Base-by-base conservation (phyloP, 2,329 filamentous ascomycete genomes). In the Xylariaceae sp. region DNA sequence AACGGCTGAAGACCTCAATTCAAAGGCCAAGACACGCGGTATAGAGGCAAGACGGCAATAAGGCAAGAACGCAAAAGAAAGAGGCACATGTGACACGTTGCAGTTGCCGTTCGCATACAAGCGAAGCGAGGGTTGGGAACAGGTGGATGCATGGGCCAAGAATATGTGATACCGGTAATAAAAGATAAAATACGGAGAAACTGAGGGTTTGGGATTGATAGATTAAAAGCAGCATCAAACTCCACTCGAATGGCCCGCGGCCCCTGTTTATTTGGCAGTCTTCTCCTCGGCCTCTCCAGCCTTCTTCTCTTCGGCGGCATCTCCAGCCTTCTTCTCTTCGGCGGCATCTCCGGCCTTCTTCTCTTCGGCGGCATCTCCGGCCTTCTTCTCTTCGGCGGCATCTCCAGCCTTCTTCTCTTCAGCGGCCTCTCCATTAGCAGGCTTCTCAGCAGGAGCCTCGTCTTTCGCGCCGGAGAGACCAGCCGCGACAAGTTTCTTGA, bases 401-500 rank as follows among this genome's bases (percentile, higher is more conserved):
- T 67, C 86, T 77, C 87, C 86, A 9, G 53, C 60, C 48, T 30
- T 30, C 23, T 30, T 30, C 23, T 30, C 23, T 82, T 70, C 69
- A 6, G 66, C 61, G 4, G 57, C 62, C 23, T 70, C 66, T 10
- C 69, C 70, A 58, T 70, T 70, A 10, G 66, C 62, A 11, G 66
- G 44, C 53, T 65, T 63, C 57, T 68, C 66, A 17, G 59, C 67
- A 37, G 53, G 63, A 13, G 60, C 59, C 56, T 67, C 65, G 55
- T 68, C 65, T 39, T 68, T 63, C 23, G 65, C 58, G 51, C 62
- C 66, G 18, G 59, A 66, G 68, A 69, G 56, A 69, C 61, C 66
- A 54, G 76, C 75, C 58, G 80, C 79, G 34, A 92, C 84, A 48
- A 96, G 75, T 71, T 84, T 84, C 78, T 87, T 86, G 18, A 94